A percentile compares a stretch with the other conserved stretches of the same genome.
Evolutionary conservation across 108 stramenopile genomes (phyloP).

Genomic region (Discostella pseudostelligera): DNA sequence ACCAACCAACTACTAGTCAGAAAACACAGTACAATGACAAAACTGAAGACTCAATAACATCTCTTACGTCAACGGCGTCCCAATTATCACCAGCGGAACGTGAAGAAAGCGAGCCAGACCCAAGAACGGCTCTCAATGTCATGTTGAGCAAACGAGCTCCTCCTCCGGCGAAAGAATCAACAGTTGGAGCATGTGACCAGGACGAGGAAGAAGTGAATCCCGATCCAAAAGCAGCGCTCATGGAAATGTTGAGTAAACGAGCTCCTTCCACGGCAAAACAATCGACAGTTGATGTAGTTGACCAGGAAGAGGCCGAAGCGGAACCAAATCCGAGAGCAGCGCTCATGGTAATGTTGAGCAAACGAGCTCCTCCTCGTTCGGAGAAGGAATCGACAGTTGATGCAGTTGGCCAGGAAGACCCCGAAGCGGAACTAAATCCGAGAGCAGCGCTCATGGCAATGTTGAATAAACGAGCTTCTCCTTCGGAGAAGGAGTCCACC

Average conservation of each 20-base stretch:
- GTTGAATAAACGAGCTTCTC: constrained; percentile 17
- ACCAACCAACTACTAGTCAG: not conserved
- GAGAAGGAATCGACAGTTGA: not conserved
- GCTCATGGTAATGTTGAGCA: constrained; percentile 36
- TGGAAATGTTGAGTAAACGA: constrained; percentile 14
- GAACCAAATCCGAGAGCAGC: constrained; percentile 7
- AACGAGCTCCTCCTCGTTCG: constrained; percentile 4
- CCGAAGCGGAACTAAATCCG: not conserved
- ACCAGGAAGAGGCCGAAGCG: constrained; percentile 1
- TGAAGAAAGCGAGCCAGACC: not conserved
- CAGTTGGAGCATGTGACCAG: constrained; percentile 11
- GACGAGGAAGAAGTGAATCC: constrained; percentile 5
- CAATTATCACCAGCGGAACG: not conserved
- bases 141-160: constrained; percentile 18
- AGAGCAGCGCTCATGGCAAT: constrained; percentile 19
- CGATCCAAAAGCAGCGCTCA: constrained; percentile 19
- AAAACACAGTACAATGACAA: constrained; percentile 45
- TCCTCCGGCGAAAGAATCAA: constrained; percentile 8
- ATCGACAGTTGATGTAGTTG: constrained; percentile 5
- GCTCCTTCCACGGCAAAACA: constrained; percentile 2
- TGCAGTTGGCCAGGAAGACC: not conserved
- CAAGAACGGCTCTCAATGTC: not conserved
- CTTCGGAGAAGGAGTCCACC: too few species aligned
- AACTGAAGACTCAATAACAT: not conserved
- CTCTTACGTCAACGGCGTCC: not conserved